A percentile compares a stretch with the other conserved stretches of the same genome.
Evolutionary conservation across 2,329 filamentous ascomycete genomes (phyloP).

Genomic region (Fusarium coffeatum): DNA sequence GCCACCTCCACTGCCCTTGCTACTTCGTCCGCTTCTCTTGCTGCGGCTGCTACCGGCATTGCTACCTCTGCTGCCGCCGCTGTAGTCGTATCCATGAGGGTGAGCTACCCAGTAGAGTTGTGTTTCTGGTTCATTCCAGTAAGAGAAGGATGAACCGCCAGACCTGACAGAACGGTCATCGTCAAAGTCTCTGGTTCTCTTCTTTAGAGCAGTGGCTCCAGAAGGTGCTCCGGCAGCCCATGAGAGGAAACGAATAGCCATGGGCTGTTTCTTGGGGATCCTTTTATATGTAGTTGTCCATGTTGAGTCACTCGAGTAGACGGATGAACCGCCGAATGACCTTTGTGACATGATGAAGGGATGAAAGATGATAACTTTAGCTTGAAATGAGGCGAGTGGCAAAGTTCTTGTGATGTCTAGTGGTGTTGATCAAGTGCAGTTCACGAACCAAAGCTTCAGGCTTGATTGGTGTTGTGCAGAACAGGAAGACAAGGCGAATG

Average conservation of each 20-base stretch:
- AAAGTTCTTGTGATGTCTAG: conserved; percentile 3
- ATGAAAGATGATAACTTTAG: background rate
- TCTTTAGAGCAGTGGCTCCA: conserved; percentile 43
- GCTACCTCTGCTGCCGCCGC: conserved; percentile 29
- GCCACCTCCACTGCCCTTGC: conserved; percentile 25
- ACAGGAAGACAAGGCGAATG: conserved; percentile 17
- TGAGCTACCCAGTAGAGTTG: conserved; percentile 44
- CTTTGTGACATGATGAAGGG: conserved; percentile 22
- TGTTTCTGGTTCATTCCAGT: conserved; percentile 38
- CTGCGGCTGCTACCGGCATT: conserved; percentile 36
- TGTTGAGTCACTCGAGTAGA: conserved; percentile 42
- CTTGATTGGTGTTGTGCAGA: conserved; percentile 17
- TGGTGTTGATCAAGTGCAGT: conserved; percentile 17
- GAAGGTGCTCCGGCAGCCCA: conserved; percentile 46
- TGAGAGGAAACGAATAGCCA: conserved; percentile 43
- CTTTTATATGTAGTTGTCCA: conserved; percentile 43
- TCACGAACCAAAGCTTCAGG: conserved; percentile 27
- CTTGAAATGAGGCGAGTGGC: conserved; percentile 32
- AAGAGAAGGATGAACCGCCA: conserved; percentile 37
- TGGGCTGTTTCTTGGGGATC: conserved; percentile 43
- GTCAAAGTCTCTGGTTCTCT: conserved; percentile 43
- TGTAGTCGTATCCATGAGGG: conserved; percentile 31
- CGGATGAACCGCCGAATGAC: conserved; percentile 32
- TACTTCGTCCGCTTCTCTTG: conserved; percentile 34
- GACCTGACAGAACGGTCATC: conserved; percentile 44